Percentiles rank a stretch among this genome's conserved stretches.
Conservation (phyloP, 2,329 filamentous ascomycete genomes). For the Pestalotiopsis sp. region DNA sequence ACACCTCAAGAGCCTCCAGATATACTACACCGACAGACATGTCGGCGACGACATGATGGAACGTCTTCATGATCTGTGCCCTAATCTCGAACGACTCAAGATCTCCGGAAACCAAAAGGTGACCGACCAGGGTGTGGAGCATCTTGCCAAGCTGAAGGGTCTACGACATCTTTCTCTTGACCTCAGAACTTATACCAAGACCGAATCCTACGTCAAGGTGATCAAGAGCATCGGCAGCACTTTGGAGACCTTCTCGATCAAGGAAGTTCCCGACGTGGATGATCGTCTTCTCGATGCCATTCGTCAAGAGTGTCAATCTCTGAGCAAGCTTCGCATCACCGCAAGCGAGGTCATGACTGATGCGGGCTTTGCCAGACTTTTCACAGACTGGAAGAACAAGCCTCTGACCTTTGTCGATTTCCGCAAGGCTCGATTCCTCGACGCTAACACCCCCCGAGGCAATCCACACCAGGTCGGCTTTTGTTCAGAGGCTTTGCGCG, state of each 20-base stretch:
- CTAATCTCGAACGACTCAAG: slow-evolving; percentile 73
- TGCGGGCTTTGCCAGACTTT: slow-evolving; percentile 69
- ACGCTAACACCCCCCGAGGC: slow-evolving; percentile 67
- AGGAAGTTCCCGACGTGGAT: slow-evolving; percentile 65
- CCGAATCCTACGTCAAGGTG: slow-evolving; percentile 59
- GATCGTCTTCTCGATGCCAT: slow-evolving; percentile 71
- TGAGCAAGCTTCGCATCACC: slow-evolving; percentile 79
- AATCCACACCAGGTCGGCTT: slow-evolving; percentile 70
- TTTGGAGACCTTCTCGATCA: slow-evolving; percentile 77
- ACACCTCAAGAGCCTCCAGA: slow-evolving; percentile 66
- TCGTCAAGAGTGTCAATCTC: slow-evolving; percentile 64
- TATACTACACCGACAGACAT: slow-evolving; percentile 82
- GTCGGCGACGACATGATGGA: slow-evolving; percentile 71
- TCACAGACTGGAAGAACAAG: slow-evolving; percentile 74
- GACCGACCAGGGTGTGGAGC: slow-evolving; percentile 62
- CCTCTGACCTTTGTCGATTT: slow-evolving; percentile 72
- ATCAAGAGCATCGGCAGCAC: slow-evolving; percentile 62
- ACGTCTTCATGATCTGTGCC: slow-evolving; percentile 63
- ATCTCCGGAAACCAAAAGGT: slow-evolving; percentile 78
- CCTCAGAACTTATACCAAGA: slow-evolving; percentile 56
- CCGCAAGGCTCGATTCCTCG: slow-evolving; percentile 74
- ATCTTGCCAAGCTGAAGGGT: slow-evolving; percentile 60
- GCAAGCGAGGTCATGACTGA: slow-evolving; percentile 78
- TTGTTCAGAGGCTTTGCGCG: slow-evolving; percentile 72
- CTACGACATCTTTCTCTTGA: slow-evolving; percentile 78